These are phyloP conservation scores for Cenchrus americanus DNA, from an alignment of 176 grass and related monocot genomes.

Conservation along the genomic window DNA sequence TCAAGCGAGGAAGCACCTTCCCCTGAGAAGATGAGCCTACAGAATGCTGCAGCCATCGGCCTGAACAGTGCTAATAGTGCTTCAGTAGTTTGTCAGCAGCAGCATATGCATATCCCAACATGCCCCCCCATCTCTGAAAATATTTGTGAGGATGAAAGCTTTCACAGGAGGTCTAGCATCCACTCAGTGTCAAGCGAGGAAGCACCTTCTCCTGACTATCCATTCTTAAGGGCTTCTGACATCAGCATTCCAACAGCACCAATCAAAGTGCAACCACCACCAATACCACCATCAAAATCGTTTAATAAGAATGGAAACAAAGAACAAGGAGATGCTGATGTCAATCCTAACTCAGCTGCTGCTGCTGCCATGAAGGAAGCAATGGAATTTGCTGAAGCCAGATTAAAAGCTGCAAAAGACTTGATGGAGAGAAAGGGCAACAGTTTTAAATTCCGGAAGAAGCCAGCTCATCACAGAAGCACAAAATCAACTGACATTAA, in stretches of 20 bases:
- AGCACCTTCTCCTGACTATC: slow-evolving; percentile 46
- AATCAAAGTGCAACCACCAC: slow-evolving; percentile 58
- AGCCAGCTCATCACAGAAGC: slow-evolving; percentile 42
- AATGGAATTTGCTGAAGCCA: slow-evolving; percentile 92
- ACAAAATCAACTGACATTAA: slow-evolving; percentile 50
- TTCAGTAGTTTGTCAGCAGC: background rate
- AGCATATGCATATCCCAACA: slow-evolving; percentile 14
- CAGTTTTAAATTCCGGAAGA: slow-evolving; percentile 67
- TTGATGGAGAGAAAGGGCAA: slow-evolving; percentile 78
- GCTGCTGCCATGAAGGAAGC: slow-evolving; percentile 86
- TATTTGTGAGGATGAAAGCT: slow-evolving; percentile 47
- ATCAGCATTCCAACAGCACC: slow-evolving; percentile 57
- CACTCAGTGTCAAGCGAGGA: slow-evolving; percentile 69
- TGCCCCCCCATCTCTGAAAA: slow-evolving; percentile 41
- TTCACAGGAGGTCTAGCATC: slow-evolving; percentile 44
- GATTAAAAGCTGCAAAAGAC: slow-evolving; percentile 94
- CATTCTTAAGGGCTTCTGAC: slow-evolving; percentile 65
- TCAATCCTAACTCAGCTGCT: slow-evolving; percentile 70
- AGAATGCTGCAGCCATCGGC: slow-evolving; percentile 25
- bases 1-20: slow-evolving; percentile 59
- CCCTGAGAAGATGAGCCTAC: slow-evolving; percentile 37
- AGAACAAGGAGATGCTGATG: slow-evolving; percentile 50
- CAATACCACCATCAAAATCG: slow-evolving; percentile 58
- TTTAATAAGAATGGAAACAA: slow-evolving; percentile 48
- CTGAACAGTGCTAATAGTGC: slow-evolving; percentile 34